phyloP scores from a whole-genome alignment of 768 basidiomycete species.

The Megacollybia marginata region DNA sequence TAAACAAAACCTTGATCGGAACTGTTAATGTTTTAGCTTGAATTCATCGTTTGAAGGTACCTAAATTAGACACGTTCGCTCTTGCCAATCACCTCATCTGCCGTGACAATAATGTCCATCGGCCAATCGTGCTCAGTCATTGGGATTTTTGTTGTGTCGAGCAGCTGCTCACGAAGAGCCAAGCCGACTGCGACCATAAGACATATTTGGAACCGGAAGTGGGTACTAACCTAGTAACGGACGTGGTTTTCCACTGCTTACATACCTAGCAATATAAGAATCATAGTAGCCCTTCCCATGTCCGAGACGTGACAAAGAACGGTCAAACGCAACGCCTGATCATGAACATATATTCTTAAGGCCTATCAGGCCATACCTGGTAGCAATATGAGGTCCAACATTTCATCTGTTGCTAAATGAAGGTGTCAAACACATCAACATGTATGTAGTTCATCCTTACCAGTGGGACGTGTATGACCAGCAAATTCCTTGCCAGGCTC shows the following conservation, averaged over 20 bases:
- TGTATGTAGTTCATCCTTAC: conserved; percentile 32
- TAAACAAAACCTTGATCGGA: too few relatives aligned
- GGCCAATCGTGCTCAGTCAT: conserved; percentile 52
- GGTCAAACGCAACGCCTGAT: conserved; percentile 71
- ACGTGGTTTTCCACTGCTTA: conserved; percentile 29
- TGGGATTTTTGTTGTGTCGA: conserved; percentile 46
- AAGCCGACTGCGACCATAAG: conserved; percentile 44
- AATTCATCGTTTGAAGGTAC: too few relatives aligned
- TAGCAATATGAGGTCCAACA: conserved; percentile 57
- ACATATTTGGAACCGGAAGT: conserved; percentile 7
- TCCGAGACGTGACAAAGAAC: conserved; percentile 59
- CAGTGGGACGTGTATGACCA: conserved; percentile 37
- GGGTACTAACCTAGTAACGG: conserved; percentile 51
- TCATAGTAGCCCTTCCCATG: conserved; percentile 86
- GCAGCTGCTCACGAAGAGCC: conserved; percentile 55
- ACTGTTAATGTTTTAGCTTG: too few relatives aligned
- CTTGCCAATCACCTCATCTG: conserved; percentile 23
- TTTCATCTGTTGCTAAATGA: conserved; percentile 14
- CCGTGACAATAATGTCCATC: conserved; percentile 53
- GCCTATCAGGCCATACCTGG: conserved; percentile 40
- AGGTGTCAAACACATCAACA: not conserved
- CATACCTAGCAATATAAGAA: conserved; percentile 56
- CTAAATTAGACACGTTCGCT: too few relatives aligned
- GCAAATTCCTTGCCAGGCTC: conserved; percentile 48
- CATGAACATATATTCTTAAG: not conserved